Conservation (phyloP, 306 rosid species). For the Parietaria judaica region DNA sequence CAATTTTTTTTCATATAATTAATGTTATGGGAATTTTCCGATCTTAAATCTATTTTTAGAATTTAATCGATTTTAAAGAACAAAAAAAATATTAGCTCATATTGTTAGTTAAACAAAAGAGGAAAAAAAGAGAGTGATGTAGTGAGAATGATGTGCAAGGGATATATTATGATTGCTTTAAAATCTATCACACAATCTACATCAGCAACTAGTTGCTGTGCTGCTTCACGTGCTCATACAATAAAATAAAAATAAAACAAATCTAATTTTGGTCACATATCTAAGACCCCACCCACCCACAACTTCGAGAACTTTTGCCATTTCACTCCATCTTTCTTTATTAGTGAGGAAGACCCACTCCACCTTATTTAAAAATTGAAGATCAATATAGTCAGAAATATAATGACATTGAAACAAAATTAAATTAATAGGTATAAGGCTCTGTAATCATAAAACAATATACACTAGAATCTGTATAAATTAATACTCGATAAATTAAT, state of each 20-base stretch:
- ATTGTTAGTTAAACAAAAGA: too few species aligned
- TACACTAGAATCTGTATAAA: too few species aligned
- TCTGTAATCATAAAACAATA: not conserved
- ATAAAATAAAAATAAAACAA: not conserved
- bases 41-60: too few species aligned
- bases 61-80: too few species aligned
- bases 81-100: too few species aligned
- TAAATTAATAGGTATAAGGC: not conserved
- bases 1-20: too few species aligned
- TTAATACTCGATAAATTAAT: too few species aligned
- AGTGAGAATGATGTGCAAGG: not conserved
- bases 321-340: not conserved
- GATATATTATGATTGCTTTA: constrained; percentile 3
- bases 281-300: not conserved
- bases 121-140: not conserved
- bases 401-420: not conserved
- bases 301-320: not conserved
- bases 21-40: too few species aligned
- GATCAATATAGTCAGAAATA: not conserved
- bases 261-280: not conserved
- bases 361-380: too few species aligned
- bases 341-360: not conserved
- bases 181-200: constrained; percentile 4
- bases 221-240: not conserved
- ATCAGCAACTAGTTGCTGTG: not conserved